A percentile compares a stretch with the other conserved stretches of the same genome.
phyloP scores from a whole-genome alignment of 371 early-diverging fungal species.

The Rhizopus sp. region DNA sequence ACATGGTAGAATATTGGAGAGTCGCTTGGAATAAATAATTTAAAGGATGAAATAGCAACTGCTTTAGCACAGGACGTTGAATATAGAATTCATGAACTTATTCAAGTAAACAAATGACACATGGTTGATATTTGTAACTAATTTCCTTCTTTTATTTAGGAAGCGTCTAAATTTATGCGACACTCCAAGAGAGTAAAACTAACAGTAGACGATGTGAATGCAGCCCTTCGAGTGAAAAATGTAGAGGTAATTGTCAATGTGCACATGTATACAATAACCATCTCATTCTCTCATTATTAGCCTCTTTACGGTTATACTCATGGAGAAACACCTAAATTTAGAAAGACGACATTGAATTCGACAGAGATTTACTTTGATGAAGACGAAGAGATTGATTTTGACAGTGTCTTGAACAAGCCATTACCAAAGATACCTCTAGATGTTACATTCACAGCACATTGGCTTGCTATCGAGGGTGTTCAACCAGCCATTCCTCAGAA shows the following conservation, averaged over 20 bases:
- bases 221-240: slow-evolving; percentile 94
- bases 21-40: slow-evolving; percentile 85
- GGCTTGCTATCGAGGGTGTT: slow-evolving; percentile 99
- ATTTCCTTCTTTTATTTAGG: slow-evolving; percentile 48
- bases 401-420: slow-evolving; percentile 86
- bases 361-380: slow-evolving; percentile 91
- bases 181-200: slow-evolving; percentile 92
- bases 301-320: slow-evolving; percentile 96
- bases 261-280: neutral
- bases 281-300: slow-evolving; percentile 30
- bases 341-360: slow-evolving; percentile 61
- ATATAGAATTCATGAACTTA: slow-evolving; percentile 95
- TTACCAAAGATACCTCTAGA: slow-evolving; percentile 95
- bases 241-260: slow-evolving; percentile 74
- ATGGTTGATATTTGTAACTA: neutral
- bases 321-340: slow-evolving; percentile 76
- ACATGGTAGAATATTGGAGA: slow-evolving; percentile 79
- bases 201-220: slow-evolving; percentile 92
- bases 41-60: slow-evolving; percentile 90
- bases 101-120: slow-evolving; percentile 61
- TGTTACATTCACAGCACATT: slow-evolving; percentile 91
- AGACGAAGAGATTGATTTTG: slow-evolving; percentile 98
- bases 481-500: slow-evolving; percentile 99
- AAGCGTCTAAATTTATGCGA: slow-evolving; percentile 98
- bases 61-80: slow-evolving; percentile 97